Conservation (phyloP, 768 basidiomycete species). For the Collybia sp. region DNA sequence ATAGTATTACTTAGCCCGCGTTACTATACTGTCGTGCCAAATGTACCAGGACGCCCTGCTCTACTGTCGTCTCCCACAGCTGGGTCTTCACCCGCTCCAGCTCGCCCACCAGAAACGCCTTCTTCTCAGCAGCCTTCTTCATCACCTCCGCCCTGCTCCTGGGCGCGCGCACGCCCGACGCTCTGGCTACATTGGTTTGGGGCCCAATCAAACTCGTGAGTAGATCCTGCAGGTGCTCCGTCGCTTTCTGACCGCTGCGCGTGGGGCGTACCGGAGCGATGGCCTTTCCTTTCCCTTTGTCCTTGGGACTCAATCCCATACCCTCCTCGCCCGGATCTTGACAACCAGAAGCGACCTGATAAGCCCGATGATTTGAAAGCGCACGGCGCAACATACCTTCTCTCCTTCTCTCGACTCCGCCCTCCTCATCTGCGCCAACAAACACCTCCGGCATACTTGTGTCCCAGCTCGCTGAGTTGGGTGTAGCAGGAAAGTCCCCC, state of each 20-base stretch:
- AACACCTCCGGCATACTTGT: slow-evolving; percentile 25
- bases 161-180: background rate
- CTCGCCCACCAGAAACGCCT: slow-evolving; percentile 46
- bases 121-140: slow-evolving; percentile 47
- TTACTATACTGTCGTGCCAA: slow-evolving; percentile 27
- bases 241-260: slow-evolving; percentile 8
- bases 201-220: background rate
- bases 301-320: background rate
- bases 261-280: slow-evolving; percentile 8
- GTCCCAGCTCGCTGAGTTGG: slow-evolving; percentile 32
- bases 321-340: background rate
- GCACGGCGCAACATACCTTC: slow-evolving; percentile 21
- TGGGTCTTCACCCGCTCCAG: slow-evolving; percentile 58
- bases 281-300: slow-evolving; percentile 23
- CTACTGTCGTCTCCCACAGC: slow-evolving; percentile 71
- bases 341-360: background rate
- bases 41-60: slow-evolving; percentile 58
- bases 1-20: too few species aligned
- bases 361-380: slow-evolving; percentile 1
- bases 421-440: slow-evolving; percentile 5
- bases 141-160: slow-evolving; percentile 40
- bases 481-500: slow-evolving; percentile 30
- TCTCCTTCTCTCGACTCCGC: slow-evolving; percentile 6
- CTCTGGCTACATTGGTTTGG: background rate
- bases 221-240: slow-evolving; percentile 6